These are phyloP conservation scores for Neostapfia colusana DNA, from an alignment of 176 grass and related monocot genomes.

Conservation along the genomic window DNA sequence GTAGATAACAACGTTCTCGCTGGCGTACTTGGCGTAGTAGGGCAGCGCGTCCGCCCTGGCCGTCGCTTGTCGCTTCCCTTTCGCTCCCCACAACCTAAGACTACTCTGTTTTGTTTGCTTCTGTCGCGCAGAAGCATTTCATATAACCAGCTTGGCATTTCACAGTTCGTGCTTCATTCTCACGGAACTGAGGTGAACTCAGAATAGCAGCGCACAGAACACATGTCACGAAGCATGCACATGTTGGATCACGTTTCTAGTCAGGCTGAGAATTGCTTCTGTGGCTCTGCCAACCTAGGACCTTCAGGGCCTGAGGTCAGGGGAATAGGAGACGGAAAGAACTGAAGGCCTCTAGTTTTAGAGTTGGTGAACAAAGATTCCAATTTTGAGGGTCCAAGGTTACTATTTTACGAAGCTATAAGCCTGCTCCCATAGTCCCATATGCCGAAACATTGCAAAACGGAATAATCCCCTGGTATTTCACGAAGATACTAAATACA, in stretches of 20 bases:
- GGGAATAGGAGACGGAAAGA: too few species aligned
- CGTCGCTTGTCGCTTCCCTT: conserved; percentile 35
- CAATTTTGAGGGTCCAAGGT: background rate
- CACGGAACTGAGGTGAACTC: too few species aligned
- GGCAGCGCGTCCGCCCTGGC: conserved; percentile 56
- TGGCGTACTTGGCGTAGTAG: conserved; percentile 87
- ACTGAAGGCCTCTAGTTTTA: too few species aligned
- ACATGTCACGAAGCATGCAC: background rate
- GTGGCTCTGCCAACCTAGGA: too few species aligned
- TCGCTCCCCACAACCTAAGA: too few species aligned
- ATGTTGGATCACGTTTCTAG: too few species aligned
- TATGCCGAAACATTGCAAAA: too few species aligned
- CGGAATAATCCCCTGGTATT: background rate
- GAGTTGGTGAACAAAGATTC: background rate
- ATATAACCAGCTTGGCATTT: background rate
- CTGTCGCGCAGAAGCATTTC: background rate
- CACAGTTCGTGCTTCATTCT: background rate
- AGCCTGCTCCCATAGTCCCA: too few species aligned
- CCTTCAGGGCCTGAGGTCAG: too few species aligned
- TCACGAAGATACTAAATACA: too few species aligned
- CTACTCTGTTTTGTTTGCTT: background rate
- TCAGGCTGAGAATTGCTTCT: too few species aligned
- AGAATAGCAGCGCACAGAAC: too few species aligned
- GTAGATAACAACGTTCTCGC: conserved; percentile 98
- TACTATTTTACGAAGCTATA: background rate